Base-by-base conservation (phyloP, 2,329 filamentous ascomycete species). In the Colletotrichum sojae region DNA sequence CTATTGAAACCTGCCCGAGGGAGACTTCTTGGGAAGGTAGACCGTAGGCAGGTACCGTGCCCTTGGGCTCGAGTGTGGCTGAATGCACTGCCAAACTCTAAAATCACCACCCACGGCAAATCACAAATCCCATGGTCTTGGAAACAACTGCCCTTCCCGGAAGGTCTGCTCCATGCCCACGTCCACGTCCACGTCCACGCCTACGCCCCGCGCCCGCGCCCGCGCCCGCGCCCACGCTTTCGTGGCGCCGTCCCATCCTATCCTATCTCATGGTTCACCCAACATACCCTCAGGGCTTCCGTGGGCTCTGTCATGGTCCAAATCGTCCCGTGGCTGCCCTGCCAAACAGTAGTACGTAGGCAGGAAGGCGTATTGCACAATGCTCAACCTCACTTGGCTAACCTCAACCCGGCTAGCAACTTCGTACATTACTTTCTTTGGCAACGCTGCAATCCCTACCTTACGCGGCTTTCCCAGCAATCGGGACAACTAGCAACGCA, bases 41-140 rank as follows among this genome's bases (percentile, higher is more conserved):
- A n/a, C n/a, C n/a, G n/a, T n/a, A 36, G 31, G 31, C 31, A 10
- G 31, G 31, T 36, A 36, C 31, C 31, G 8, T 36, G 8, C 31
- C 31, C 9, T 10, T 36, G 39, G 45, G 45, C 52, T 55, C 53
- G 64, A 63, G 15, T 20, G 15, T 20, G 31, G 25, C 16, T 43
- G 40, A 45, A 67, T 51, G 64, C 64, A 52, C 52, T 45, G 45
- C 18, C 59, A 57, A 67, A 67, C 59, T 57, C 46, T 67, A 63
- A 39, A 27, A 27, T 36, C 36, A 63, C 59, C 36, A 59, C 45
- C 56, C 13, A 43, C 16, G 13, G 40, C 40, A 43, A 53, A 63
- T 57, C 52, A 31, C 52, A 46, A 67, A 63, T 67, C 45, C 64
- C 64, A 67, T 67, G 49, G 49, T 56, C 13, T 58, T 27, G 53